phyloP scores from a whole-genome alignment of 78 protist genomes.

The Guillardia theta region DNA sequence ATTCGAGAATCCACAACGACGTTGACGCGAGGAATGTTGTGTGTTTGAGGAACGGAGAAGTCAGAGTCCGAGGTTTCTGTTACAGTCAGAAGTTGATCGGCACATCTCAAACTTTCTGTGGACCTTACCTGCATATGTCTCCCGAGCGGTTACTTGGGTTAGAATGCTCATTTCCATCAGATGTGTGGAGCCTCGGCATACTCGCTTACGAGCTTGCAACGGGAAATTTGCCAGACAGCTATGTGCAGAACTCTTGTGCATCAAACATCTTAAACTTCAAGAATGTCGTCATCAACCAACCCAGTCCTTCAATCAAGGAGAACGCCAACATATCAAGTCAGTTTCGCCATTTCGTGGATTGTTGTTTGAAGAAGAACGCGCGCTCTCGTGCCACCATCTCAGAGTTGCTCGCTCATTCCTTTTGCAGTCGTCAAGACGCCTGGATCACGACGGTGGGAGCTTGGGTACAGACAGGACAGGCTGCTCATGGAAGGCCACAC shows the following conservation, averaged over 20 bases:
- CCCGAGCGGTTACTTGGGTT: conserved; percentile 4
- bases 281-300: background rate
- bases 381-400: background rate
- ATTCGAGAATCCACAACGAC: background rate
- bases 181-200: conserved; percentile 6
- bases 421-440: too few species aligned
- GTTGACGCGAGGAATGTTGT: background rate
- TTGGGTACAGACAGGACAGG: too few species aligned
- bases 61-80: background rate
- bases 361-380: background rate
- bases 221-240: background rate
- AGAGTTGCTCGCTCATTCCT: background rate
- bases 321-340: background rate
- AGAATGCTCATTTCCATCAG: background rate
- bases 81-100: background rate
- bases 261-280: background rate
- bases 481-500: too few species aligned
- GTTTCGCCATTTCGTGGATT: background rate
- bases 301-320: background rate
- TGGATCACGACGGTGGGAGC: too few species aligned
- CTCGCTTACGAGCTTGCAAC: background rate
- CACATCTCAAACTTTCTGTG: background rate
- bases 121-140: background rate
- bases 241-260: background rate
- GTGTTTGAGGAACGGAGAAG: background rate